These are phyloP conservation scores for Corynascus novoguineensis DNA, from an alignment of 495 filamentous ascomycete species.

Conservation along the genomic window DNA sequence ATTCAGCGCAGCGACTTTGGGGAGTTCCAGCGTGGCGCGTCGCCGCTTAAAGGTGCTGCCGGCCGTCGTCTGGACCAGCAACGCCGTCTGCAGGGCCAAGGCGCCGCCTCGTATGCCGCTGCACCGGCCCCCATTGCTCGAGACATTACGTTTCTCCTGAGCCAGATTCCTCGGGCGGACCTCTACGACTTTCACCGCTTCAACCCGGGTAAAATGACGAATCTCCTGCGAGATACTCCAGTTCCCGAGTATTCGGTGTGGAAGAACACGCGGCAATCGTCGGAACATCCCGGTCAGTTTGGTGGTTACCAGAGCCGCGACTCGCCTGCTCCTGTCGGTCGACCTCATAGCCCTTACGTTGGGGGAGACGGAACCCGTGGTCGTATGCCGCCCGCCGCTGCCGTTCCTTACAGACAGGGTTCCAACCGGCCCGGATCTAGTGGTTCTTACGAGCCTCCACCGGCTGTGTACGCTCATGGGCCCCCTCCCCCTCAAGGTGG, in stretches of 20 bases:
- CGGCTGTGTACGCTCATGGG: constrained; percentile 30
- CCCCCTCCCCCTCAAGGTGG: constrained; percentile 13
- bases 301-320: constrained; percentile 32
- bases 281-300: constrained; percentile 29
- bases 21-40: constrained; percentile 61
- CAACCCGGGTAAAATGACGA: constrained; percentile 64
- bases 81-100: constrained; percentile 50
- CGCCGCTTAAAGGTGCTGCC: constrained; percentile 79
- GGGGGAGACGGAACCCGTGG: constrained; percentile 17
- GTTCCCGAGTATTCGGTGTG: constrained; percentile 55
- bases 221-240: constrained; percentile 60
- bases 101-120: constrained; percentile 32
- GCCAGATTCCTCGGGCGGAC: constrained; percentile 73
- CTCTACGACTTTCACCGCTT: constrained; percentile 61
- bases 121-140: constrained; percentile 56
- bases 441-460: constrained; percentile 43
- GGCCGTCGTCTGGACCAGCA: constrained; percentile 78
- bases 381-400: constrained; percentile 14
- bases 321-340: constrained; percentile 35
- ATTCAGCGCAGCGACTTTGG: constrained; percentile 30
- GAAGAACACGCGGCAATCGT: constrained; percentile 24
- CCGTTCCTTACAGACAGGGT: constrained; percentile 35
- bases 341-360: constrained; percentile 38
- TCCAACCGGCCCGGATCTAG: constrained; percentile 41
- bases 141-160: constrained; percentile 73